Evolutionary conservation across 345 rosid species (phyloP), one percentile per base, ranked within the genome.

Genomic region (Rhodomyrtus tomentosa): DNA sequence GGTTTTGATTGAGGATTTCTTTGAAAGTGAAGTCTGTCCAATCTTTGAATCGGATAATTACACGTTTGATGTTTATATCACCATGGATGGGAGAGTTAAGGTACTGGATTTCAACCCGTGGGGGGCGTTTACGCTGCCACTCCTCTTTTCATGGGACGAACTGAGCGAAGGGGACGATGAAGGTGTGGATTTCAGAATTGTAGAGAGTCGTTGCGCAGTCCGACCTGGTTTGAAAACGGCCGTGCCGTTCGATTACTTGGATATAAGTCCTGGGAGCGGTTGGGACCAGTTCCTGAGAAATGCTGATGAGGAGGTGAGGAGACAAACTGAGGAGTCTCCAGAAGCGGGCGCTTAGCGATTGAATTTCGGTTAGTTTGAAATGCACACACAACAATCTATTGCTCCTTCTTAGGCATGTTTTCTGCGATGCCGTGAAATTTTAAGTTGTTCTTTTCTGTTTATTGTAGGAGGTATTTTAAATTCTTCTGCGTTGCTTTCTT

Each of bases 101-200:
- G 53, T 94, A 3, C 29, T 95, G 80, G 99, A 96, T 90, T 96
- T 96, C 85, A 96, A 95, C 88, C 93, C 95, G 8, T 95, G 99
- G 99, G 94, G 92, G 84, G 94, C 91, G 11, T 94, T 93, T 74
- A 95, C 98, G 0, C 90, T 95, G 89, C 92, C 98, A 14, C 88
- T 94, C 84, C 90, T 94, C 84, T 95, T 90, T 85, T 90, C 92
- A 4, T 93, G 98, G 98, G 96, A 95, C 48, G 98, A 95, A 81
- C 86, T 96, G 88, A 94, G 94, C 89, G 83, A 83, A 83, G 85
- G 82, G 55, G 95, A 84, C 13, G n/a, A 85, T 29, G 52, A 80
- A 38, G 87, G 50, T 3, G 58, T 88, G 87, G 94, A 91, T 54
- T 86, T 96, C 53, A 93, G 97, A 90, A 90, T 92, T 81, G 93